Base-by-base conservation (phyloP, 345 rosid species). In the Eucalyptus tenuipes region DNA sequence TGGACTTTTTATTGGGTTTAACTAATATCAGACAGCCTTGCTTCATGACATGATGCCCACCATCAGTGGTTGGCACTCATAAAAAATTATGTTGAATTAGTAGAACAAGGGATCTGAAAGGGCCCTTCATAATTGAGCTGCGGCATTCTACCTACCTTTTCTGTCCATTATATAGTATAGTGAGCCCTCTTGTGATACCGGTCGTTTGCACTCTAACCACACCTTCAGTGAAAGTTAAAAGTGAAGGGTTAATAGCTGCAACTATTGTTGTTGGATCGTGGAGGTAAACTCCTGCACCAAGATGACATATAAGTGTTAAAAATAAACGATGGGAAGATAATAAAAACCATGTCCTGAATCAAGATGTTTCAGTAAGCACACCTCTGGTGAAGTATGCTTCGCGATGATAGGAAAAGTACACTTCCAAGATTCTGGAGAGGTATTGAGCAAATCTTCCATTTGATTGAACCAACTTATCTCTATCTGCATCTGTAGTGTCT, bases 121-220 rank as follows among this genome's bases (percentile, higher is more conserved):
- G 40, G 25, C 37, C 59, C 18, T 2, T 10, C 2, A 3, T 9
- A 45, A 45, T 33, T 37, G 47, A 42, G 86, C 5, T 49, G 44
- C 2, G 9, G 40, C 27, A 53, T 15, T 37, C 22, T 25, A 49
- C 87, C 59, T 92, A 96, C 99, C 94, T 95, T 92, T 97, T 97
- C 89, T 91, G 93, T 88, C 91, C 90, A 92, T 96, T 95, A 91
- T 93, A 95, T 22, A 96, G 90, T 91, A 96, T 57, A 55, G 98
- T 97, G 53, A 96, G 94, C 88, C 98, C 99, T 86, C 94, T 93
- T 33, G 97, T 93, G 75, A 97, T 97, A 82, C 99, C 98, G 6
- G 45, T 89, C n/a, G 97, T 95, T 91, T 97, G 99, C 87, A 98
- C 99, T 93, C 99, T 93, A 37, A 95, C 97, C 18, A 92, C 95